Base-by-base conservation (phyloP, 768 basidiomycete species). In the Leccinum boreale region DNA sequence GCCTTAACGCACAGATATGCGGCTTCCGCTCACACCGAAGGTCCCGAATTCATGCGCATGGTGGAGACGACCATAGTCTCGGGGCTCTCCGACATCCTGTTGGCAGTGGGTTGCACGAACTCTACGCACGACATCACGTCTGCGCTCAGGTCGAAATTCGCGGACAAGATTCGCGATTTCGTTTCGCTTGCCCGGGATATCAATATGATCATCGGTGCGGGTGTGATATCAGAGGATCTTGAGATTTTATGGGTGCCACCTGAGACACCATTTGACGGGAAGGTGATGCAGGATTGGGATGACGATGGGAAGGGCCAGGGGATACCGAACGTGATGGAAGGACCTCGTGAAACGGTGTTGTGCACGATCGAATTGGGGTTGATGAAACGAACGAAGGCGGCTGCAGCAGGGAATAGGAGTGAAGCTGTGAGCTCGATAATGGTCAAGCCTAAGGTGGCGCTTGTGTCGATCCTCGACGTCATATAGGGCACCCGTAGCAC, bases 131-230 rank as follows among this genome's bases (percentile, higher is more conserved):
- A 70, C 8, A 65, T 81, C 1, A 73, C 73, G 12, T 73, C 77
- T 9, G 69, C 70, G n/a, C 70, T 85, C 44, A 67, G 68, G 31
- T 61, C 69, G 4, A 73, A 72, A 21, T 85, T 84, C 62, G 69
- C 66, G 1, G 75, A 74, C 0, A 74, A 73, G 26, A 68, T 84
- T 14, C 63, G 62, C 28, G 61, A 69, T 14, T 73, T 85, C 42
- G 75, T 81, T 39, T 72, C 73, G 47, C 68, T 75, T 19, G 79
- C 82, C 11, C 72, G 78, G 36, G 73, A 72, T 11, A 64, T 85
- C 35, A 83, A 82, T 45, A 67, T 62, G 50, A 57, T 65, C 1
- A 58, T 68, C 3, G 59, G 64, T 1, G 61, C 62, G 21, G 70
- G 62, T n/a, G 56, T 65, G 11, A 52, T 70, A 3, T 70, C 64